Conservation (phyloP, 2,329 filamentous ascomycete genomes). For the Aspergillus sp. region DNA sequence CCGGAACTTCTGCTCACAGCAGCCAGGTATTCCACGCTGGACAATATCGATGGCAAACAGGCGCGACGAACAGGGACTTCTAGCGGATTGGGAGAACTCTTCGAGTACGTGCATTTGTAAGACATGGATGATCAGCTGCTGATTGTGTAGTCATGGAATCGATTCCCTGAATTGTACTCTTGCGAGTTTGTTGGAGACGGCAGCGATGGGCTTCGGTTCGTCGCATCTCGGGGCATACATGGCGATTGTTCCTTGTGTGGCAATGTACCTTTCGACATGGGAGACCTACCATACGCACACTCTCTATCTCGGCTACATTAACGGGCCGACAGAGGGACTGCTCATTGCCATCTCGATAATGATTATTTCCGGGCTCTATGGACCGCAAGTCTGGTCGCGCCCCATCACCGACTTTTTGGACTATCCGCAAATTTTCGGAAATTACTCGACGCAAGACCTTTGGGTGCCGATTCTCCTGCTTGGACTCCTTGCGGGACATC, state of each 20-base stretch:
- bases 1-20: conserved; percentile 9
- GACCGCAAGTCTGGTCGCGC: conserved; percentile 75
- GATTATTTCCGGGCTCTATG: conserved; percentile 77
- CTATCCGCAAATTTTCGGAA: conserved; percentile 53
- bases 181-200: conserved; percentile 80
- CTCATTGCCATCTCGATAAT: conserved; percentile 82
- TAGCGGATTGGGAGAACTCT: conserved; percentile 87
- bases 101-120: conserved; percentile 53
- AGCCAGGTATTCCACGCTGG: conserved; percentile 77
- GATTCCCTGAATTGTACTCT: conserved; percentile 96
- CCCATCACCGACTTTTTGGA: conserved; percentile 63
- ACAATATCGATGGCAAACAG: conserved; percentile 98
- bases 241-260: conserved; percentile 77
- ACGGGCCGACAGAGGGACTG: conserved; percentile 91
- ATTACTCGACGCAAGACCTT: conserved; percentile 70
- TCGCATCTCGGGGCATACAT: conserved; percentile 83
- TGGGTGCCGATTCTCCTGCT: conserved; percentile 67
- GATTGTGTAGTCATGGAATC: conserved; percentile 64
- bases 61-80: conserved; percentile 89
- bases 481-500: conserved; percentile 61
- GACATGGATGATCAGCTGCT: conserved; percentile 12
- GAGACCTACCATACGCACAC: conserved; percentile 99
- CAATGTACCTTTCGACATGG: conserved; percentile 99
- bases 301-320: conserved; percentile 89
- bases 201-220: conserved; percentile 82